Percentiles rank a stretch among this genome's conserved stretches.
These are phyloP conservation scores for Escovopsis sp. DNA, from an alignment of 2,329 filamentous ascomycete species.

Conservation along the genomic window DNA sequence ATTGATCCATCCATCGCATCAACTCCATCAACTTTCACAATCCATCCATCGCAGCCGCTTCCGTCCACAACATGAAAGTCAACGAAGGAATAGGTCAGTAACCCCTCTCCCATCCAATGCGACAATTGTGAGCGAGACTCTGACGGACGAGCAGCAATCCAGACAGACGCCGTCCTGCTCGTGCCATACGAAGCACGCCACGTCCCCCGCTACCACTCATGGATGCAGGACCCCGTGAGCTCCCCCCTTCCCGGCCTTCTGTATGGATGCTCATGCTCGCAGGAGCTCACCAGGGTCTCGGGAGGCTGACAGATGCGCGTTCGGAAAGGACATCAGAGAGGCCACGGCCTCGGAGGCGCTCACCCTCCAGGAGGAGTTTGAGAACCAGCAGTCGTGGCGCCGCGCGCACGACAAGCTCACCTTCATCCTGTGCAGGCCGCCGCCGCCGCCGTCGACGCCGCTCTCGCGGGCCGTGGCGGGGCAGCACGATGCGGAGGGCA, in stretches of 20 bases:
- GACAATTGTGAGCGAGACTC: background rate
- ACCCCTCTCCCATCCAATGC: background rate
- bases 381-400: slow-evolving; percentile 84
- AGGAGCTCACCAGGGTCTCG: too few relatives aligned
- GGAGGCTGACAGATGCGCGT: background rate
- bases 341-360: slow-evolving; percentile 82
- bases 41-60: background rate
- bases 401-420: slow-evolving; percentile 74
- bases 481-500: slow-evolving; percentile 34
- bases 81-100: slow-evolving; percentile 29
- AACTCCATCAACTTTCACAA: background rate
- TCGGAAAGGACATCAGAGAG: slow-evolving; percentile 52
- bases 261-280: too few relatives aligned
- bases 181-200: slow-evolving; percentile 76
- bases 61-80: slow-evolving; percentile 24
- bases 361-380: slow-evolving; percentile 66
- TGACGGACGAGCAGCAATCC: slow-evolving; percentile 39
- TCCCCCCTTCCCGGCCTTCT: background rate
- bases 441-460: background rate
- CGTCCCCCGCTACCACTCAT: slow-evolving; percentile 69
- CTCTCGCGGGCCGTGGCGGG: background rate
- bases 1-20: background rate
- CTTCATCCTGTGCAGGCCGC: slow-evolving; percentile 63
- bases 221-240: slow-evolving; percentile 71
- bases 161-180: slow-evolving; percentile 51